Conservation (phyloP, 2,329 filamentous ascomycete genomes). For the Botrytis fabae region DNA sequence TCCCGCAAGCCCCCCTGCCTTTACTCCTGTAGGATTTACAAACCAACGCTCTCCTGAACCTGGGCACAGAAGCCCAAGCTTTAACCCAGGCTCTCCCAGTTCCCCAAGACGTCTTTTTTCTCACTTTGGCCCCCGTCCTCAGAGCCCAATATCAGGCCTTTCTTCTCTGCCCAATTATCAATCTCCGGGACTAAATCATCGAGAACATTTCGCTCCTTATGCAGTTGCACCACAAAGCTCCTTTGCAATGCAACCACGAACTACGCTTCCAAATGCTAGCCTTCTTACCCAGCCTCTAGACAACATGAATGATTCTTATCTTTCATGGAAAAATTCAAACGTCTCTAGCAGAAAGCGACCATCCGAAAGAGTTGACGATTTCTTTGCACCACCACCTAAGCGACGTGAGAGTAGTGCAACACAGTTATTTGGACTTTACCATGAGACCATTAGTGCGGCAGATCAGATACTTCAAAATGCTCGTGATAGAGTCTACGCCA, state of each 20-base stretch:
- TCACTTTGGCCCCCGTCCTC: not conserved
- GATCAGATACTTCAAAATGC: not conserved
- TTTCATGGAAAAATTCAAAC: not conserved
- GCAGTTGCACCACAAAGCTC: accelerated
- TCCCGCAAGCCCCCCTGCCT: not conserved
- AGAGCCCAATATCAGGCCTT: not conserved
- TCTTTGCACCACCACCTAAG: not conserved
- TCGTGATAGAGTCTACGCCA: not conserved
- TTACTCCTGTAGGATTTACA: not conserved
- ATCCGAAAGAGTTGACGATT: not conserved
- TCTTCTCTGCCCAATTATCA: not conserved
- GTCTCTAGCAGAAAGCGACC: not conserved
- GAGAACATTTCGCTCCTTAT: not conserved
- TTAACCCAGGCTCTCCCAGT: not conserved
- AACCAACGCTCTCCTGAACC: not conserved
- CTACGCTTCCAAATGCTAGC: not conserved
- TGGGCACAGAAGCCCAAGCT: not conserved
- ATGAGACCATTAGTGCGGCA: not conserved
- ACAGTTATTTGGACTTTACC: not conserved
- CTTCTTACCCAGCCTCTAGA: no score
- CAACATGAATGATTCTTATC: not conserved
- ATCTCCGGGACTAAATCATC: not conserved
- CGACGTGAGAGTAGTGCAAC: not conserved
- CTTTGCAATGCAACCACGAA: not conserved
- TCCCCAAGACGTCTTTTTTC: not conserved